Conservation (phyloP, 768 basidiomycete genomes). For the Boletus barrowsii region DNA sequence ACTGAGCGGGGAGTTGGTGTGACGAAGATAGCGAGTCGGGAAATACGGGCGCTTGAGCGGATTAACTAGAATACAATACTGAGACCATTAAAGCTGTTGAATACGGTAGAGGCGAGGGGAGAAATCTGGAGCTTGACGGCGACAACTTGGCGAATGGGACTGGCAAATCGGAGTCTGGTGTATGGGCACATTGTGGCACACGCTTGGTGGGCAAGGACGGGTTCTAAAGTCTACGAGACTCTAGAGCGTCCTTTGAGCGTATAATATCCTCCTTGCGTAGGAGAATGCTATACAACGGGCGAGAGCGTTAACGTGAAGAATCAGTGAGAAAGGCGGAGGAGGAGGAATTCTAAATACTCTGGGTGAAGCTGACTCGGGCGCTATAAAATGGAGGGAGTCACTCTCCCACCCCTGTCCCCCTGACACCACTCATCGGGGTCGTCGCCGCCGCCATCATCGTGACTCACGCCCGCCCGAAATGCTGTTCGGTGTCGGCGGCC, state of each 20-base stretch:
- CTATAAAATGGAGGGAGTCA: constrained; percentile 35
- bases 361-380: constrained; percentile 23
- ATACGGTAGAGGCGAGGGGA: constrained; percentile 15
- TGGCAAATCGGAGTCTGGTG: constrained; percentile 25
- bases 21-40: constrained; percentile 1
- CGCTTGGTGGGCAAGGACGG: constrained; percentile 22
- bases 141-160: constrained; percentile 18
- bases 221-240: constrained; percentile 38
- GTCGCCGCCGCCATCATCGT: background rate
- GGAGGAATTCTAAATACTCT: constrained; percentile 24
- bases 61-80: constrained; percentile 37
- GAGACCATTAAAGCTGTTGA: constrained; percentile 32
- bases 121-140: constrained; percentile 13
- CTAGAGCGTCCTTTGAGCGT: constrained; percentile 40
- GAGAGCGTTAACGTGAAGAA: background rate
- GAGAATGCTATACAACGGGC: constrained; percentile 23
- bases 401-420: constrained; percentile 22
- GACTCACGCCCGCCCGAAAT: background rate
- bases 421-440: constrained; percentile 28
- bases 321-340: background rate
- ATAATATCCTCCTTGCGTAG: constrained; percentile 16
- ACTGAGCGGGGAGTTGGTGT: constrained; percentile 5
- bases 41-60: constrained; percentile 13
- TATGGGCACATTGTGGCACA: constrained; percentile 40
- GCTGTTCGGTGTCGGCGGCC: too few relatives aligned